A percentile compares a stretch with the other conserved stretches of the same genome.
Conservation (phyloP, 2,329 filamentous ascomycete genomes). For the Teratosphaeria nubilosa region DNA sequence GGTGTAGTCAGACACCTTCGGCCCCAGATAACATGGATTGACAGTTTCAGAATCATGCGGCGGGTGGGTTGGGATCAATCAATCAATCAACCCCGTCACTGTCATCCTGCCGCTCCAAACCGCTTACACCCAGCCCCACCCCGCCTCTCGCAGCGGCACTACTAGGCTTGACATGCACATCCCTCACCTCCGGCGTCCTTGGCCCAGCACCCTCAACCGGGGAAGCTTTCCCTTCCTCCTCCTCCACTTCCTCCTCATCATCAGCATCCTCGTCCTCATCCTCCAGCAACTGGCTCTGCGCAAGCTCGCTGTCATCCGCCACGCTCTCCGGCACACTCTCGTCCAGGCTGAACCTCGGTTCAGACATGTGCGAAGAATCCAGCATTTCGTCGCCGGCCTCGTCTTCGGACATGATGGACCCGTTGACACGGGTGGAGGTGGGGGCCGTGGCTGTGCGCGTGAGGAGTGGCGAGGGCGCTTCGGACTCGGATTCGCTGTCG, state of each 20-base stretch:
- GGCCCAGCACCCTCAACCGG: not conserved
- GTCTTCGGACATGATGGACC: constrained; percentile 22
- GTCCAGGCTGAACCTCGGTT: constrained; percentile 9
- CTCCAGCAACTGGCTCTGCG: constrained; percentile 2
- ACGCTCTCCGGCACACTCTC: constrained; percentile 4
- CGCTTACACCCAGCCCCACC: not conserved
- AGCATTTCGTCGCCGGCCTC: constrained; percentile 19
- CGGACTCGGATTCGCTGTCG: constrained; percentile 54
- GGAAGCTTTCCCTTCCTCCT: constrained; percentile 1
- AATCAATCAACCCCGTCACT: not conserved
- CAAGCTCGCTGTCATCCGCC: constrained; percentile 4
- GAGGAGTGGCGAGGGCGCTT: not conserved
- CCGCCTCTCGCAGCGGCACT: not conserved
- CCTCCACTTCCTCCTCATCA: constrained; percentile 7
- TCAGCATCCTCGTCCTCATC: constrained; percentile 2
- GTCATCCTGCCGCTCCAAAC: not conserved
- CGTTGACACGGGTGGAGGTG: constrained; percentile 2
- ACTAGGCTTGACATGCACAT: not conserved
- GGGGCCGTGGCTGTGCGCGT: constrained; percentile 8
- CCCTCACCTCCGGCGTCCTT: not conserved
- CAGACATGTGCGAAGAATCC: constrained; percentile 13
- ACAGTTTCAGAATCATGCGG: too few species aligned
- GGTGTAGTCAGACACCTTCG: too few species aligned
- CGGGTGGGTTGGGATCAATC: too few species aligned
- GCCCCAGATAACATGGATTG: too few species aligned